Evolutionary conservation across 139 green algal genomes (phyloP).

Genomic region (Tetradesmus lagerheimii): DNA sequence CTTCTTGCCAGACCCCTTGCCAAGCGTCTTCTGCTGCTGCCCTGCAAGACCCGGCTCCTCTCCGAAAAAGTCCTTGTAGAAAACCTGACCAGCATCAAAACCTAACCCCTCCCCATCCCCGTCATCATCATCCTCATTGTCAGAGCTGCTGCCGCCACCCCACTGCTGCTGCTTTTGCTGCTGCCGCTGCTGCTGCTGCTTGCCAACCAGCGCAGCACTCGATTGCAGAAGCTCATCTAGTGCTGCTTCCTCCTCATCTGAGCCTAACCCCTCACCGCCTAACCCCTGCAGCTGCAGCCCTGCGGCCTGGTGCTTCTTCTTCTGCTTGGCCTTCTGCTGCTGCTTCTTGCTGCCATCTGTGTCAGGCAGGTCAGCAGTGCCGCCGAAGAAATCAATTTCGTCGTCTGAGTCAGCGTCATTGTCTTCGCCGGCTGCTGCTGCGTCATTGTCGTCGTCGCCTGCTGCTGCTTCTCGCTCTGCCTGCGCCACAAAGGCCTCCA

Average conservation of each 20-base stretch:
- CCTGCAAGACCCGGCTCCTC: background rate
- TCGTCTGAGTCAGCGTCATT: conserved; percentile 43
- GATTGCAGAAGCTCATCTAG: conserved; percentile 59
- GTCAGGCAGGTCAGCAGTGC: background rate
- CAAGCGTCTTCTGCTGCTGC: background rate
- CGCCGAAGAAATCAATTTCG: background rate
- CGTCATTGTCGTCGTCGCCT: conserved; percentile 31
- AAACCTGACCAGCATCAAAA: conserved; percentile 40
- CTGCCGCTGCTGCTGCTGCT: background rate
- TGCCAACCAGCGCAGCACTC: conserved; percentile 35
- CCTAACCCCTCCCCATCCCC: conserved; percentile 20
- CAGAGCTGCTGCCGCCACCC: background rate
- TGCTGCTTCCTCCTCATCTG: conserved; percentile 61
- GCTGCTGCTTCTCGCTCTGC: conserved; percentile 75
- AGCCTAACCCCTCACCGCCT: background rate
- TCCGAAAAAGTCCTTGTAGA: conserved; percentile 87
- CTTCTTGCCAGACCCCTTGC: background rate
- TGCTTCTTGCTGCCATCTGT: background rate
- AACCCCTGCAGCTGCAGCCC: conserved; percentile 12
- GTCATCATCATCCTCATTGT: conserved; percentile 50
- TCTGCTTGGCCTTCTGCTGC: conserved; percentile 22
- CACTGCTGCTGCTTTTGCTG: background rate
- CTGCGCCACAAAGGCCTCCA: conserved; percentile 92
- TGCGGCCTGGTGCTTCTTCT: conserved; percentile 2
- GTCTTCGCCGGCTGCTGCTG: conserved; percentile 41